phyloP scores from a whole-genome alignment of 2,329 filamentous ascomycete genomes.

The Talaromyces albobiverticillius region DNA sequence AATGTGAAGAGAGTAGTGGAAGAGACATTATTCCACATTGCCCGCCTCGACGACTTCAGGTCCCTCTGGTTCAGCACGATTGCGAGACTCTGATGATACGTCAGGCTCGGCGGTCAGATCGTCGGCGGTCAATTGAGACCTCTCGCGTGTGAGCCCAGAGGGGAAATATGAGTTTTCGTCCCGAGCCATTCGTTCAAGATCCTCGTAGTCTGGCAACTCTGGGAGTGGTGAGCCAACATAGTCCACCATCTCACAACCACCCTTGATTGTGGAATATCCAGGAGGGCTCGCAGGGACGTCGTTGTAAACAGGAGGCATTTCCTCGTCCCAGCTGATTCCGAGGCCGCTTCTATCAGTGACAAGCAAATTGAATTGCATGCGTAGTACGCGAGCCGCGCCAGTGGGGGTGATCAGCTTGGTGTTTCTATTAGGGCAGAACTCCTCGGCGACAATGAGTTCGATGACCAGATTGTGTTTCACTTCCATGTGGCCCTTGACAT shows the following conservation, averaged over 20 bases:
- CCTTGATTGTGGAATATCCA: constrained; percentile 52
- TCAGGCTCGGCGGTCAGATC: constrained; percentile 24
- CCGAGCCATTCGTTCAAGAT: constrained; percentile 44
- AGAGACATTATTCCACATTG: neutral
- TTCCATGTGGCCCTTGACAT: constrained; percentile 69
- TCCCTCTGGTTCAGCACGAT: constrained; percentile 3
- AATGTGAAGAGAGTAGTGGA: neutral
- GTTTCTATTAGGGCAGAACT: constrained; percentile 70
- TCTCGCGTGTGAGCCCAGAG: constrained; percentile 20
- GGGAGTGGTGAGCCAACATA: constrained; percentile 43
- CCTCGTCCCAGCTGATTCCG: constrained; percentile 95
- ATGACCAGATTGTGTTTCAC: constrained; percentile 83
- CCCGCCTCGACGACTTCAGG: constrained; percentile 3
- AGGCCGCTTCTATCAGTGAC: constrained; percentile 82
- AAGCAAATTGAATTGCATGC: constrained; percentile 83
- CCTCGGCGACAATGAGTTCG: constrained; percentile 91
- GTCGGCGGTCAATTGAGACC: constrained; percentile 30
- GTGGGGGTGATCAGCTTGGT: constrained; percentile 77
- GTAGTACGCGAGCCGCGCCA: constrained; percentile 81
- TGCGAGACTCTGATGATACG: constrained; percentile 4
- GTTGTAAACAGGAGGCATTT: constrained; percentile 89
- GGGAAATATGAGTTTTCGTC: neutral
- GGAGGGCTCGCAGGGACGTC: constrained; percentile 88
- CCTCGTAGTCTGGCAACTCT: constrained; percentile 41
- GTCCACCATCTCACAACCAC: constrained; percentile 44